Evolutionary conservation across 1,139 yeast genomes (phyloP), one percentile per base, ranked within the genome.

Genomic region (Saccharomyces hybrid): DNA sequence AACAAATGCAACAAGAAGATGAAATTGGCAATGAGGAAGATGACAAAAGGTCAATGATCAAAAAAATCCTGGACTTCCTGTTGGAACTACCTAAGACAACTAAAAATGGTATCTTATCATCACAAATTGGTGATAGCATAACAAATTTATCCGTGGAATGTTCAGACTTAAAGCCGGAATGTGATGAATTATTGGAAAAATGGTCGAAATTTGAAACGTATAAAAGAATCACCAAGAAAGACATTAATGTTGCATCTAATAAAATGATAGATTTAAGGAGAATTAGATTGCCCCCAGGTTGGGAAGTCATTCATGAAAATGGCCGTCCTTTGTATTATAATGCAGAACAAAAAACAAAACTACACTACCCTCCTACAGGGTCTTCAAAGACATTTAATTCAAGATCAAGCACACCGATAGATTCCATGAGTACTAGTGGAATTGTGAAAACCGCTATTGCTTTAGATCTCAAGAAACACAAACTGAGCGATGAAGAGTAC

Each of bases 141-240:
- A 69, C 73, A 51, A 77, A 75, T 3, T 68, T 89, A 56, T 61
- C 53, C 13, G 46, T 57, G 8, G 59, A 66, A 46, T 71, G 74
- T 53, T 64, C 68, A 8, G 73, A 72, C 3, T 68, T 83, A 26
- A 65, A 65, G 44, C 52, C 54, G 0, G 68, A 76, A 47, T 78
- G 86, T 1, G 58, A 69, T 6, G 68, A 70, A 9, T 72, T 93
- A 49, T 65, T 88, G 26, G 73, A 76, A 1, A 84, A 78, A 58
- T 93, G 98, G 98, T 76, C 84, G 47, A 75, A 74, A 32, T 78
- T 89, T 58, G 84, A 86, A 65, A 83, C 88, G 80, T 95, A 93
- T 7, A 88, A 86, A 66, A 79, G 96, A 55, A 93, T 93, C 51
- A 55, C 67, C 4, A 67, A 68, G 56, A 67, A 56, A 54, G 70